A percentile compares a stretch with the other conserved stretches of the same genome.
These are phyloP conservation scores for Tetrahymena elliotti DNA, from an alignment of 73 alveolate species.

Conservation along the genomic window DNA sequence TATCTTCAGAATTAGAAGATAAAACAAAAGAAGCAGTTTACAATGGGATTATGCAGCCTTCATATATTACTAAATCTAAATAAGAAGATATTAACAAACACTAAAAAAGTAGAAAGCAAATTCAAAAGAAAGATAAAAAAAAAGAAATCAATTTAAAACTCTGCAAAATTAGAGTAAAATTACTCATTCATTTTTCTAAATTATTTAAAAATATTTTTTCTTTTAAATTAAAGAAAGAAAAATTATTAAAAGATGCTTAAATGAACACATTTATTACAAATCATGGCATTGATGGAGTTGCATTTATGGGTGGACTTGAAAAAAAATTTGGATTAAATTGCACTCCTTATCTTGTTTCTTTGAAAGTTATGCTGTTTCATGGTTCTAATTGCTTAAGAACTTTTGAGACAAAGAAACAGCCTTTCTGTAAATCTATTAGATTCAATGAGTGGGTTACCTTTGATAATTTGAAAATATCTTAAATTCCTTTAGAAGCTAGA, in stretches of 20 bases:
- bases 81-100: conserved; percentile 19
- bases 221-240: background rate
- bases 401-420: conserved; percentile 32
- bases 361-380: conserved; percentile 36
- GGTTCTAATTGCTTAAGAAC: conserved; percentile 33
- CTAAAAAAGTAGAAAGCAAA: conserved; percentile 9
- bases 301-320: conserved; percentile 28
- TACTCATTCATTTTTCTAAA: background rate
- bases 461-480: conserved; percentile 37
- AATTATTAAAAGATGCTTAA: background rate
- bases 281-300: conserved; percentile 26
- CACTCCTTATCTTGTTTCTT: conserved; percentile 39
- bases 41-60: conserved; percentile 40
- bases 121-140: background rate
- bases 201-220: background rate
- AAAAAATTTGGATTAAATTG: conserved; percentile 30
- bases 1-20: background rate
- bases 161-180: background rate
- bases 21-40: conserved; percentile 22
- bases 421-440: conserved; percentile 39
- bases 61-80: conserved; percentile 9
- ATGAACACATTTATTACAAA: background rate
- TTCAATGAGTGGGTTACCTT: conserved; percentile 35
- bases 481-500: conserved; percentile 50
- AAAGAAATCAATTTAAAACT: background rate